A percentile compares a stretch with the other conserved stretches of the same genome.
phyloP scores from a whole-genome alignment of 2,329 filamentous ascomycete genomes.

The Dactylellina sp. region DNA sequence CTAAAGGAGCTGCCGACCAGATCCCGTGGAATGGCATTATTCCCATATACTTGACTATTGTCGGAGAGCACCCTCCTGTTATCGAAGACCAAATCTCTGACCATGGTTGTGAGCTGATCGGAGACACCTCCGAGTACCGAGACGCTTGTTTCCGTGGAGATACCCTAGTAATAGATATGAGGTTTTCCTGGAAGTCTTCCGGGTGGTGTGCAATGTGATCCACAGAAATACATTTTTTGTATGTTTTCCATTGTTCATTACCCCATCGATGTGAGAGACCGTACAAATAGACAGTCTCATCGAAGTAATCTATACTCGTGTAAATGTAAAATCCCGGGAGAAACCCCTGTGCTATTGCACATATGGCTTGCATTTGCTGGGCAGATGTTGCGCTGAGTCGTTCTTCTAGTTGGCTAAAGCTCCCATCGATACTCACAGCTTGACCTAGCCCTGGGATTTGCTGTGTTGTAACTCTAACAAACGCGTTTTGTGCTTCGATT shows the following conservation, averaged over 20 bases:
- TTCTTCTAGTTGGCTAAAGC: constrained; percentile 3
- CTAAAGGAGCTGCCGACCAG: constrained; percentile 13
- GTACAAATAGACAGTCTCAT: constrained; percentile 12
- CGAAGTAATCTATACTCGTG: constrained; percentile 6
- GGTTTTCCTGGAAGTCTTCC: not conserved
- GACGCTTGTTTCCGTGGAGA: constrained; percentile 5
- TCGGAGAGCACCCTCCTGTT: constrained; percentile 7
- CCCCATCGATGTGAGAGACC: not conserved
- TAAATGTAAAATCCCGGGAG: constrained; percentile 2
- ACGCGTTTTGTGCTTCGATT: constrained; percentile 23
- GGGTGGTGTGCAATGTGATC: not conserved
- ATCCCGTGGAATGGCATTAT: constrained; percentile 25
- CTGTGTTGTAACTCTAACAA: constrained; percentile 22
- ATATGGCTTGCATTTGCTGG: not conserved
- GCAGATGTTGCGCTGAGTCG: not conserved
- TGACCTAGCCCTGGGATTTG: constrained; percentile 31
- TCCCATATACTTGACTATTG: constrained; percentile 26
- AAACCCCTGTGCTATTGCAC: not conserved
- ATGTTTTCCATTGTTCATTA: not conserved
- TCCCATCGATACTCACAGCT: constrained; percentile 11
- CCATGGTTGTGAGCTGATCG: not conserved
- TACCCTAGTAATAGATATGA: not conserved
- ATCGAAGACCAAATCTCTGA: not conserved
- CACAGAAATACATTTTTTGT: not conserved
- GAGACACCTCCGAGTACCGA: not conserved